Base-by-base conservation (phyloP, 192 early-diverging fungal species). In the Dissophora ornata region DNA sequence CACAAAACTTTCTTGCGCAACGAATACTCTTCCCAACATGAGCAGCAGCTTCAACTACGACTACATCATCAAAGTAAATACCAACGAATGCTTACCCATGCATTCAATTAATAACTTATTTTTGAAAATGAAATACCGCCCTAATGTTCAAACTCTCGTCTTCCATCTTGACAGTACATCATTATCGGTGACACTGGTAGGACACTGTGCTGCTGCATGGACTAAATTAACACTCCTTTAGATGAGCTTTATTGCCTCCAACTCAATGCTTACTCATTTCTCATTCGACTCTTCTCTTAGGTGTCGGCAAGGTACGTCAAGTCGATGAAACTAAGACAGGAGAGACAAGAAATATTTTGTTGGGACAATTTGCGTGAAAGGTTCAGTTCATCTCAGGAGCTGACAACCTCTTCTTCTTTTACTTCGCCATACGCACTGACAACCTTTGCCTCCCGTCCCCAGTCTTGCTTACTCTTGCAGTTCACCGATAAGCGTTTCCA, bases 401-500 rank as follows among this genome's bases (percentile, higher is more conserved):
- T 38, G 36, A 38, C 36, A 9, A 6, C 13, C 36, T 38, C 36
- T 9, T 38, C 36, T 38, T 38, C 13, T 38, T 38, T 38, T 38
- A 13, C 13, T 22, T 13, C 13, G 36, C 13, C 36, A 9, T 38
- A 38, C 26, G 25, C 22, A 45, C n/a, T 4, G 44, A 45, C 44
- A 5, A 45, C 18, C 15, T 10, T n/a, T n/a, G 18, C 65, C 32
- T 48, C 34, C 3, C 36, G 52, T 11, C 18, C 60, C 16, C 64
- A 86, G 88, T 88, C 91, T 9, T 94, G 92, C 64, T 83, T 94
- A 58, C 83, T 94, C 57, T 80, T 94, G 34, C 91, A 91, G 82
- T 94, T 92, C 54, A 94, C 92, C 30, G 92, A 94, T 73, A 87
- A 89, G 80, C 88, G 90, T 22, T 94, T 94, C 56, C 86, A 91